Conservation (phyloP, 2,329 filamentous ascomycete genomes). For the Colletotrichum truncatum region DNA sequence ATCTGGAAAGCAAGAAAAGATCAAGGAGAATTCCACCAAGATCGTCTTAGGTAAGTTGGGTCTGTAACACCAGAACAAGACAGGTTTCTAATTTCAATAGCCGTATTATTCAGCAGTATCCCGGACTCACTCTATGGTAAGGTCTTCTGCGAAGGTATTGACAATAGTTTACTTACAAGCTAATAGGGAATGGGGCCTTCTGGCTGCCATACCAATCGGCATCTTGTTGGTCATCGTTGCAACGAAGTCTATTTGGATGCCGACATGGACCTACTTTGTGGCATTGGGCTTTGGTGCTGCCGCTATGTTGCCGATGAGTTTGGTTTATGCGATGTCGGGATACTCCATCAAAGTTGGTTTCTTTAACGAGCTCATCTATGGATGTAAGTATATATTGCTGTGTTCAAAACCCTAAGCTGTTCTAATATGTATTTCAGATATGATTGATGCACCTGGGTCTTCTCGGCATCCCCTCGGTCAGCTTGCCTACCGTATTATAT, state of each 20-base stretch:
- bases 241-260: conserved; percentile 63
- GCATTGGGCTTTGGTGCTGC: conserved; percentile 63
- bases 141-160: neutral
- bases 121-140: conserved; percentile 43
- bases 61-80: neutral
- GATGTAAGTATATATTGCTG: conserved; percentile 33
- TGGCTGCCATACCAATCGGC: conserved; percentile 29
- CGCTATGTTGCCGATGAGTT: conserved; percentile 66
- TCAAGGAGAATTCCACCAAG: conserved; percentile 32
- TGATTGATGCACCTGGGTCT: conserved; percentile 23
- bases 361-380: conserved; percentile 69
- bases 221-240: conserved; percentile 58
- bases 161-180: neutral
- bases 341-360: conserved; percentile 62
- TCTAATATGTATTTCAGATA: neutral
- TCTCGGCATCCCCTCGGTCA: conserved; percentile 55
- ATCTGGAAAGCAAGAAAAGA: conserved; percentile 43
- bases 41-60: conserved; percentile 7
- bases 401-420: neutral
- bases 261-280: conserved; percentile 68
- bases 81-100: neutral
- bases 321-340: conserved; percentile 69
- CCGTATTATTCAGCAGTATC: conserved; percentile 65
- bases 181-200: conserved; percentile 34
- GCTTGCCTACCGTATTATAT: conserved; percentile 67